Evolutionary conservation across 2,329 filamentous ascomycete genomes (phyloP), one percentile per base, ranked within the genome.

Genomic region (Epichloe amarillans): DNA sequence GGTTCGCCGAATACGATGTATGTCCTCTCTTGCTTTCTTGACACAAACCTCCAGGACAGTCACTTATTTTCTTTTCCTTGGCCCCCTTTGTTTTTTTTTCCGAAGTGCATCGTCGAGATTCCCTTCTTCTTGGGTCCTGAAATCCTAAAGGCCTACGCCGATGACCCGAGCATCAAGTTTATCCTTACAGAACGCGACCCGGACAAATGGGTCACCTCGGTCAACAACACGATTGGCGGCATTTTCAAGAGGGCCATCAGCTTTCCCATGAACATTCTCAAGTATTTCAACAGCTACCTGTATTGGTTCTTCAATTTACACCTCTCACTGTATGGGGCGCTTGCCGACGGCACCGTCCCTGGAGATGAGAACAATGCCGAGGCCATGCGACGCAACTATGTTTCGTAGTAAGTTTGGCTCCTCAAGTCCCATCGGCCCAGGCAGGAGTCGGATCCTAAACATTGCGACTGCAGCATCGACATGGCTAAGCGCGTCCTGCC

Each of bases 211-310:
- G 53, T 52, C 17, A 50, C 49, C 15, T 56, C 55, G 6, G 10
- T 61, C 42, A 50, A 56, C 41, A 63, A 64, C 46, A 64, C 64
- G 3, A 15, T 62, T 41, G 46, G 41, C 7, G 36, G 36, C 14
- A 12, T 53, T 23, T 26, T 56, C 40, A 10, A 47, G 4, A 36
- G 35, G 15, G 41, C 30, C 11, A 37, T 33, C 3, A 39, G 49
- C 2, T 56, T 66, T 15, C 62, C 65, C 14, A 51, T 64, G 54
- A 60, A 56, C 1, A 1, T 60, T 3, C 53, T 64, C 37, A 55
- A 52, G 19, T 49, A 57, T 8, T 58, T 67, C 37, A 61, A 66
- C 47, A 12, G 15, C 11, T 51, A 39, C 6, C 36, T 56, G 14
- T 30, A 48, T 5, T 38, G 35, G 12, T 55, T 53, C 26, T 30